These are phyloP conservation scores for Clavispora asparagi DNA, from an alignment of 805 yeast genomes.

Conservation along the genomic window DNA sequence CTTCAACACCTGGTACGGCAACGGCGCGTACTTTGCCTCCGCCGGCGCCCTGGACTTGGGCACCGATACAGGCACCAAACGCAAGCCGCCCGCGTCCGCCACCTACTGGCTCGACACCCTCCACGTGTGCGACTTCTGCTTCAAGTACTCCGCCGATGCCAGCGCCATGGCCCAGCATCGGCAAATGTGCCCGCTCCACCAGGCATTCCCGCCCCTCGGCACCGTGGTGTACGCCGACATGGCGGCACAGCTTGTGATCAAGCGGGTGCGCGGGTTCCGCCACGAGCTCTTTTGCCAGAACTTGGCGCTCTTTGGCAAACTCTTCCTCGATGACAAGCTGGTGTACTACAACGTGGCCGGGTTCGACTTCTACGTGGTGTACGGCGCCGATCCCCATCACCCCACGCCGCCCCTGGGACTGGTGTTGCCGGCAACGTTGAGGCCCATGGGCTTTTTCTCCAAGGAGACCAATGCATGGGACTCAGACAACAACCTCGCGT, in stretches of 20 bases:
- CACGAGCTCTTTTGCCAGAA: constrained; percentile 74
- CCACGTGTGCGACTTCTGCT: constrained; percentile 76
- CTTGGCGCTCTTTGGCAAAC: constrained; percentile 76
- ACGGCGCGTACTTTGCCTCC: constrained; percentile 62
- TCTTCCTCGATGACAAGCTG: constrained; percentile 86
- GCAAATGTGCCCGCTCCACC: constrained; percentile 32
- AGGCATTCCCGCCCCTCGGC: constrained; percentile 49
- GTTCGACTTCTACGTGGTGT: constrained; percentile 75
- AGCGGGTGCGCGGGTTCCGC: constrained; percentile 62
- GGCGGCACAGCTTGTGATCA: constrained; percentile 41
- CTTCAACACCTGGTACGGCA: constrained; percentile 85
- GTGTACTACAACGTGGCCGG: constrained; percentile 74
- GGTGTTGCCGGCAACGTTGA: constrained; percentile 2
- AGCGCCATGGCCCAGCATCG: constrained; percentile 48
- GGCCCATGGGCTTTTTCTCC: constrained; percentile 78
- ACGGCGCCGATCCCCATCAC: constrained; percentile 36
- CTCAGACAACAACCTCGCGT: constrained; percentile 75
- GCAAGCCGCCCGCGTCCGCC: constrained; percentile 5
- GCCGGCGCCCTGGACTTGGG: constrained; percentile 25
- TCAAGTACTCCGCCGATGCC: constrained; percentile 61
- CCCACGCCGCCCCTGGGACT: constrained; percentile 6
- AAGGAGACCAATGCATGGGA: constrained; percentile 79
- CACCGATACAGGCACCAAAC: constrained; percentile 9
- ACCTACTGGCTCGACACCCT: constrained; percentile 56
- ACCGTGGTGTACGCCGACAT: constrained; percentile 61